Evolutionary conservation across 352 stramenopile genomes (phyloP).

Genomic region (Halophytophthora batemanensis): DNA sequence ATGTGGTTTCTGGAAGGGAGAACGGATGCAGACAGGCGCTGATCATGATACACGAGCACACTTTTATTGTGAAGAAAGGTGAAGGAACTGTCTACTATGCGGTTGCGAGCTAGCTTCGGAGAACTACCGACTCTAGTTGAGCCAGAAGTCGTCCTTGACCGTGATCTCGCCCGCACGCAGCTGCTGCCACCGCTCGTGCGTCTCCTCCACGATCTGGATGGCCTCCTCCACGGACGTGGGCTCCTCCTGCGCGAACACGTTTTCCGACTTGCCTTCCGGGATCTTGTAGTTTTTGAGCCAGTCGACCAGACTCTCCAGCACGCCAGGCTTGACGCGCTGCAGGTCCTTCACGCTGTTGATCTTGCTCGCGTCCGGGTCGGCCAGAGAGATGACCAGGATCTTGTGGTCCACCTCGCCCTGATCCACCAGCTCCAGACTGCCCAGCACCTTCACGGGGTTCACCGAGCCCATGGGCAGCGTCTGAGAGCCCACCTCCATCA

Average conservation of each 20-base stretch:
- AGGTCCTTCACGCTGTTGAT: slow-evolving; percentile 92
- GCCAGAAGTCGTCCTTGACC: slow-evolving; percentile 66
- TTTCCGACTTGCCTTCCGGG: slow-evolving; percentile 95
- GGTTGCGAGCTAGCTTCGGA: no score
- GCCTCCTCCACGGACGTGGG: slow-evolving; percentile 51
- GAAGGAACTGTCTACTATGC: no score
- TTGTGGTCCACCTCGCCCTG: slow-evolving; percentile 99
- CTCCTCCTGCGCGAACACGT: slow-evolving; percentile 86
- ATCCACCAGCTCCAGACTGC: slow-evolving; percentile 97
- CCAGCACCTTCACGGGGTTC: slow-evolving; percentile 96
- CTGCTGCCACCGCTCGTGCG: slow-evolving; percentile 71
- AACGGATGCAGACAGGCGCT: no score
- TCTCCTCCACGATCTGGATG: slow-evolving; percentile 62
- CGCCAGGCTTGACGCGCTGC: slow-evolving; percentile 89
- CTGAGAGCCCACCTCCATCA: slow-evolving; percentile 95
- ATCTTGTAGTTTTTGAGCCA: slow-evolving; percentile 99
- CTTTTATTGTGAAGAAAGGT: no score
- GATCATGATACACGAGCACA: no score
- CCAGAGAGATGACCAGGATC: slow-evolving; percentile 93
- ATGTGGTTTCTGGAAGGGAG: no score
- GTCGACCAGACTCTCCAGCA: slow-evolving; percentile 87
- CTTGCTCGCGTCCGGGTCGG: slow-evolving; percentile 79
- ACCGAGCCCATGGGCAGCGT: slow-evolving; percentile 94
- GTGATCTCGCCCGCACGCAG: slow-evolving; percentile 56
- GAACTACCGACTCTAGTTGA: slow-evolving; percentile 31